Evolutionary conservation across 2,329 filamentous ascomycete species (phyloP), one percentile per base, ranked within the genome.

Genomic region (Diplodia scrobiculata): DNA sequence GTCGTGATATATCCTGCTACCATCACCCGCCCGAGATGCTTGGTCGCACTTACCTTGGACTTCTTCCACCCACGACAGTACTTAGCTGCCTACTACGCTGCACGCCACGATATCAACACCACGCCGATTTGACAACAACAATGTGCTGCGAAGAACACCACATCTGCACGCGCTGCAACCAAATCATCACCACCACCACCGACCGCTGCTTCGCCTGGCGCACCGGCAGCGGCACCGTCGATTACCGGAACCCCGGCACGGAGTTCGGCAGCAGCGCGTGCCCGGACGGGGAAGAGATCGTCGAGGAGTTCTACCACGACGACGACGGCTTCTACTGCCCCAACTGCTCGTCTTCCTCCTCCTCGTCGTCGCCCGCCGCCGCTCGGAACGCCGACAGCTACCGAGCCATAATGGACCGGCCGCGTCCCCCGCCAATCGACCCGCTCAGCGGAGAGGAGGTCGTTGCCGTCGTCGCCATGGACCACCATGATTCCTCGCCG

Each of bases 121-220:
- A 32, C 29, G 29, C 29, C 29, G 25, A 25, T 25, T 25, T 25
- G 25, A 4, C 38, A 45, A 10, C 38, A 21, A 51, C 11, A 21
- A 62, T 62, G 58, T 62, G 58, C 58, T 62, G 58, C 19, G 58
- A 62, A 38, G 58, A 62, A 17, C 41, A 36, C 38, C 58, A 62
- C 58, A 50, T 62, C 45, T 62, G 58, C 58, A 11, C 25, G 21
- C 29, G 17, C 45, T 62, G 58, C 58, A 19, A 47, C 45, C n/a
- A 50, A 0, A 45, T 62, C 17, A 50, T 62, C 41, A n/a, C 17
- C 45, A 50, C 29, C 45, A 29, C 34, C 29, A 36, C 48, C 58
- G 58, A 62, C 58, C 29, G 45, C 41, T 62, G 58, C 58, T 34
- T 25, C 58, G 58, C 45, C 25, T 34, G 41, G 41, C 41, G 41